Evolutionary conservation across 2,329 filamentous ascomycete genomes (phyloP), one percentile per base, ranked within the genome.

Genomic region (Diaporthe vaccinii): DNA sequence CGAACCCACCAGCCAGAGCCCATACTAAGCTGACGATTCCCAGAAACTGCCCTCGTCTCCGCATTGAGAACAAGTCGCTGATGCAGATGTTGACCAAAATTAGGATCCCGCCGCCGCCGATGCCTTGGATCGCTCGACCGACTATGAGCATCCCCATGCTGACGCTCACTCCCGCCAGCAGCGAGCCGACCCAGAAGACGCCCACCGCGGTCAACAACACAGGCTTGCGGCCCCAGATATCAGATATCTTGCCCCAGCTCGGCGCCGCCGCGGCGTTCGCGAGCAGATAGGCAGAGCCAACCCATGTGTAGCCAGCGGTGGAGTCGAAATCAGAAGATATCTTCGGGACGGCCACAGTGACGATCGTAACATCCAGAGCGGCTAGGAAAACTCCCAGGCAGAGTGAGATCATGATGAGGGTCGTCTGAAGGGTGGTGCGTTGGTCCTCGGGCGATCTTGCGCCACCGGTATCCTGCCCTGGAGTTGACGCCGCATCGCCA

Each of bases 271-370:
- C 91, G 0, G 93, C 91, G 79, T 91, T 91, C 22, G 91, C 92
- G 15, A 96, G 89, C 4, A 95, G 86, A 82, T 93, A 96, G 0
- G 93, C 91, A 39, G 89, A 91, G 1, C 93, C 94, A 76, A 96
- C 93, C 94, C 94, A 96, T 20, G 92, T 91, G 83, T 95, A 96
- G 9, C 92, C 93, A 1, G 90, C 86, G 22, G 89, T 90, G 41
- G 90, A 92, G 65, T 89, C 80, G 51, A 95, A 88, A 39, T 93
- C 86, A 3, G 82, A 81, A 3, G 89, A 85, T 67, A 93, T 93
- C 12, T 89, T 89, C 0, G 91, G 91, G 9, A 93, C 86, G 0
- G 91, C 89, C 0, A 91, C 91, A 1, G 91, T 88, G 41, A 92
- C 85, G 78, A 92, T 91, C 22, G 90, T 91, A 5, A 88, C 80